A percentile compares a stretch with the other conserved stretches of the same genome.
These are phyloP conservation scores for Phytophthora fragariae DNA, from an alignment of 352 stramenopile genomes.

Conservation along the genomic window DNA sequence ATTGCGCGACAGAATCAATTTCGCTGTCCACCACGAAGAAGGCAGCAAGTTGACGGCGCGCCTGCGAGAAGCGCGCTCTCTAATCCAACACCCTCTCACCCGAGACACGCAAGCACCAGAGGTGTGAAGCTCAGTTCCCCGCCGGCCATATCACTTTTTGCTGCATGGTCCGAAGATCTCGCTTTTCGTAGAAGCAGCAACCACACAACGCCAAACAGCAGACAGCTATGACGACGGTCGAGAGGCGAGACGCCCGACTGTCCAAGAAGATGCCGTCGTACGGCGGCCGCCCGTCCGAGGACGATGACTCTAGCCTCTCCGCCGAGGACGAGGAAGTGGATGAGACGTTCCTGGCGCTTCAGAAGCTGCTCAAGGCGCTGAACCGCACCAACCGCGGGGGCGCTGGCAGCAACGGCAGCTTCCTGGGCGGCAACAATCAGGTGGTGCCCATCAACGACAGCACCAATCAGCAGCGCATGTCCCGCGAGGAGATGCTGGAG, in stretches of 20 bases:
- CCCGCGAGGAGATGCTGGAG: slow-evolving; percentile 82
- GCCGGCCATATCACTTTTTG: slow-evolving; percentile 10
- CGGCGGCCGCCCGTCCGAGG: slow-evolving; percentile 44
- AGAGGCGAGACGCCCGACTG: slow-evolving; percentile 34
- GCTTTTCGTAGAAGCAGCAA: not conserved
- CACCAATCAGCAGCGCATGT: slow-evolving; percentile 42
- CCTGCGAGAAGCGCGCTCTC: slow-evolving; percentile 2
- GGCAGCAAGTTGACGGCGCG: not conserved
- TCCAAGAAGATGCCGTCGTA: slow-evolving; percentile 63
- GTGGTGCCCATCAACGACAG: slow-evolving; percentile 15
- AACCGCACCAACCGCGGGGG: slow-evolving; percentile 48
- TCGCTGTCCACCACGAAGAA: slow-evolving; percentile 23
- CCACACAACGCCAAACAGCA: not conserved
- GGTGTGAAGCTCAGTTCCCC: slow-evolving; percentile 3
- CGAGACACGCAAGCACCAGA: slow-evolving; percentile 15
- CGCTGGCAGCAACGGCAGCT: slow-evolving; percentile 27
- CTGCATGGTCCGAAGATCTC: slow-evolving; percentile 27
- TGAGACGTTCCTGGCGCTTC: slow-evolving; percentile 81
- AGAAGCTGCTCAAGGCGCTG: slow-evolving; percentile 76
- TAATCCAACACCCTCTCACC: slow-evolving; percentile 2
- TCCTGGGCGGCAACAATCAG: slow-evolving; percentile 7
- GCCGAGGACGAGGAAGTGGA: slow-evolving; percentile 77
- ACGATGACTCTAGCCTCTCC: slow-evolving; percentile 58
- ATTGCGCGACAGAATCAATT: slow-evolving; percentile 35
- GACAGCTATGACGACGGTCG: slow-evolving; percentile 27